Percentiles rank a stretch among this genome's conserved stretches.
Conservation (phyloP, 2,329 filamentous ascomycete species). For the Akanthomyces uredinophilus region DNA sequence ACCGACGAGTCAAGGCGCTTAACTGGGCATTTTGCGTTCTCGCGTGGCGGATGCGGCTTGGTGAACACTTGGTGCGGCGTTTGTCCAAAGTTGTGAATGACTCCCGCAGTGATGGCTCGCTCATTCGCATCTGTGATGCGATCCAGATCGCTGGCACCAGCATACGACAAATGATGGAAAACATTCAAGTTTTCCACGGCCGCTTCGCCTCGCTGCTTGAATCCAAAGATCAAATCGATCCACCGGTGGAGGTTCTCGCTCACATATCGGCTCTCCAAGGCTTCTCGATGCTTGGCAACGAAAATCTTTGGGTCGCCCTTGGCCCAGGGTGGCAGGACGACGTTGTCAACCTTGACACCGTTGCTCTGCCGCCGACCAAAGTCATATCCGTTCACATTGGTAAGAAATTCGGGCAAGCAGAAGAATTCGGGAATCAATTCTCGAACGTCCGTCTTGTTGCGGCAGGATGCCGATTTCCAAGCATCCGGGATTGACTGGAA, state of each 20-base stretch:
- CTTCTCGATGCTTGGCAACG: constrained; percentile 91
- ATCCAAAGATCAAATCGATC: constrained; percentile 95
- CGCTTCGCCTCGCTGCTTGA: constrained; percentile 87
- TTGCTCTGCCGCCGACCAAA: constrained; percentile 84
- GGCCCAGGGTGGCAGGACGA: constrained; percentile 90
- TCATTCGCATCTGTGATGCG: constrained; percentile 85
- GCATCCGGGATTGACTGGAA: constrained; percentile 91
- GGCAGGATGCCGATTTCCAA: constrained; percentile 83
- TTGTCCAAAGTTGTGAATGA: constrained; percentile 98
- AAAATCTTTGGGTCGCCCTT: constrained; percentile 95
- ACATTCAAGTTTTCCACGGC: constrained; percentile 90
- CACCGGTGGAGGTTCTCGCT: constrained; percentile 85
- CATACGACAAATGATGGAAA: constrained; percentile 93
- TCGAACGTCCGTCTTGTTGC: constrained; percentile 89
- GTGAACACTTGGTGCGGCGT: constrained; percentile 93
- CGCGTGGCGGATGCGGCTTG: constrained; percentile 71
- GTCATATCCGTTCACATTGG: constrained; percentile 91
- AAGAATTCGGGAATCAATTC: constrained; percentile 97
- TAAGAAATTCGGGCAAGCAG: constrained; percentile 89
- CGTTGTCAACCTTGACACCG: constrained; percentile 74
- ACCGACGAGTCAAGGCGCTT: constrained; percentile 73
- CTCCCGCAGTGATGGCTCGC: constrained; percentile 81
- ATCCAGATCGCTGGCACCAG: constrained; percentile 88
- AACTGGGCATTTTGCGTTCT: constrained; percentile 59
- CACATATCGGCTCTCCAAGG: constrained; percentile 87